These are phyloP conservation scores for Sporothrix dimorphospora DNA, from an alignment of 2,329 filamentous ascomycete species.

Conservation along the genomic window DNA sequence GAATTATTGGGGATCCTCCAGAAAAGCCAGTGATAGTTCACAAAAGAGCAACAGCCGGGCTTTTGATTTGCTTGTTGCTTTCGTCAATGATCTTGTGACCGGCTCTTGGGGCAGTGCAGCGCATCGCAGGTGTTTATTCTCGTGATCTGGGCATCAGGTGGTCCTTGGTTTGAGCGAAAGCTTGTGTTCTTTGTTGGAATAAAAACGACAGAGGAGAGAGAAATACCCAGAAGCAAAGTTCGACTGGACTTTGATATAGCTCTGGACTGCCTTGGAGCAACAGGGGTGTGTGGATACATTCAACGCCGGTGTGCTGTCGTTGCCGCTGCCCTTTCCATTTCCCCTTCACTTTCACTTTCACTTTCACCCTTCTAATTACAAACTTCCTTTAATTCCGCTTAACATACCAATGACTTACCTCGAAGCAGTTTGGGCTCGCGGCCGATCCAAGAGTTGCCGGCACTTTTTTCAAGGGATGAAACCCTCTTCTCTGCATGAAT, in stretches of 20 bases:
- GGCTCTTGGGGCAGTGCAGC: not conserved
- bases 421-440: not conserved
- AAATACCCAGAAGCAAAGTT: not conserved
- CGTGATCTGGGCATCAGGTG: not conserved
- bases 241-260: not conserved
- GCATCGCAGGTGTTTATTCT: not conserved
- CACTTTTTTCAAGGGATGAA: not conserved
- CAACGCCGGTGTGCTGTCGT: not conserved
- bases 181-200: not conserved
- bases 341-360: too few species aligned
- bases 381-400: not conserved
- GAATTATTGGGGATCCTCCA: not conserved
- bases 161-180: not conserved
- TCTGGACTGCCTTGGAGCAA: not conserved
- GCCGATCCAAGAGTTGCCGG: not conserved
- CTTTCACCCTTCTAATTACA: not conserved
- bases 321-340: not conserved
- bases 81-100: not conserved
- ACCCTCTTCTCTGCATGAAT: too few species aligned
- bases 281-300: not conserved
- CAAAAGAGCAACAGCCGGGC: not conserved
- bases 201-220: not conserved
- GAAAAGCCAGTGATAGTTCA: not conserved
- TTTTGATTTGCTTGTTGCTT: not conserved
- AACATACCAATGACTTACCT: not conserved